Conservation (phyloP, 768 basidiomycete genomes). For the Cystofilobasidium capitatum region DNA sequence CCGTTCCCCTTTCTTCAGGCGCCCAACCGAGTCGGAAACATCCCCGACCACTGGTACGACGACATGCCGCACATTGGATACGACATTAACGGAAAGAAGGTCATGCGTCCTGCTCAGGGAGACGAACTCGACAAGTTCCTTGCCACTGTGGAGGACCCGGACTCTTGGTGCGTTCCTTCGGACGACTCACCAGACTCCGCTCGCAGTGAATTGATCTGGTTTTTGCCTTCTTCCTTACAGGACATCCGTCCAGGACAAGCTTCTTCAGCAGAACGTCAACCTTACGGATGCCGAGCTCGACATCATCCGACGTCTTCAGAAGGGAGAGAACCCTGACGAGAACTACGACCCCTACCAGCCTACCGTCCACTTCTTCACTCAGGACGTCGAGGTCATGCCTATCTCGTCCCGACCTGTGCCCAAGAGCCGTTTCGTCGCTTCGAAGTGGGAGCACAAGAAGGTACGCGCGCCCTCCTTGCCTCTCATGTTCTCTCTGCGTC, state of each 20-base stretch:
- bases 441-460: conserved; percentile 99
- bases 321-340: conserved; percentile 82
- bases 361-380: conserved; percentile 89
- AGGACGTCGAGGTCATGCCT: conserved; percentile 89
- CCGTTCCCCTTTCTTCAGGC: conserved; percentile 45
- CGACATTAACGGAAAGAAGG: conserved; percentile 84
- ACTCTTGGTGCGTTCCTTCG: conserved; percentile 57
- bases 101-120: conserved; percentile 84
- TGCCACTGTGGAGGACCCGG: conserved; percentile 80
- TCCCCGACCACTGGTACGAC: conserved; percentile 99
- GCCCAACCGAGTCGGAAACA: conserved; percentile 87
- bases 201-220: no score
- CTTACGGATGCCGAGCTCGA: conserved; percentile 85
- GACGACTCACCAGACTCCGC: neutral
- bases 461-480: conserved; percentile 42
- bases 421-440: conserved; percentile 90
- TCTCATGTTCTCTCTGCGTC: conserved; percentile 5
- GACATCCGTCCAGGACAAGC: conserved; percentile 89
- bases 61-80: conserved; percentile 99
- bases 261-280: conserved; percentile 70
- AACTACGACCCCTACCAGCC: conserved; percentile 86
- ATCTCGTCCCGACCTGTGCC: conserved; percentile 84
- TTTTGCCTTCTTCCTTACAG: conserved; percentile 37
- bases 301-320: conserved; percentile 81
- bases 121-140: conserved; percentile 97